Evolutionary conservation across 2,329 filamentous ascomycete species (phyloP).

Genomic region (Cladosporium austrohemisphaericum): DNA sequence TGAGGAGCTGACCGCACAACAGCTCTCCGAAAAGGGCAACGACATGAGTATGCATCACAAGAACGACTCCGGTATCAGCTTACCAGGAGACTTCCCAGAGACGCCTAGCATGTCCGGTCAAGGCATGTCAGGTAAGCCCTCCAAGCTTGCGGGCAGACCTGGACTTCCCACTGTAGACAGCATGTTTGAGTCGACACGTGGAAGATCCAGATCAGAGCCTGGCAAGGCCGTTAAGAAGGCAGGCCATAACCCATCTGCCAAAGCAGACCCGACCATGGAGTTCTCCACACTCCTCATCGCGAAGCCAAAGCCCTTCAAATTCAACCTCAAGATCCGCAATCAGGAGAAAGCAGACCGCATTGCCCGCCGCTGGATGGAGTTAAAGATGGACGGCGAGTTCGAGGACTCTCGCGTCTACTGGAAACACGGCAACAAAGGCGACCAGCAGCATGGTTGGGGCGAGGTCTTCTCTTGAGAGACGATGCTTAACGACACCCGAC

Average conservation of each 20-base stretch:
- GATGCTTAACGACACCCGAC: not conserved
- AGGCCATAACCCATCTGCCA: slow-evolving; percentile 1
- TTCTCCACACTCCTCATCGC: slow-evolving; percentile 45
- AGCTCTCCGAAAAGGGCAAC: not conserved
- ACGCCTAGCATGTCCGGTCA: not conserved
- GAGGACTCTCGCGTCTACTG: slow-evolving; percentile 37
- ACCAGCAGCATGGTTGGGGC: slow-evolving; percentile 25
- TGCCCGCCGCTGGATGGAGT: slow-evolving; percentile 34
- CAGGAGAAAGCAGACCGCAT: slow-evolving; percentile 32
- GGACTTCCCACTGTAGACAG: not conserved
- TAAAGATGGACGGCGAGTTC: slow-evolving; percentile 39
- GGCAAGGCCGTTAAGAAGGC: not conserved
- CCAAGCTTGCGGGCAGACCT: slow-evolving; percentile 1
- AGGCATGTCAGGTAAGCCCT: not conserved
- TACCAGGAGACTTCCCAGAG: slow-evolving; percentile 1
- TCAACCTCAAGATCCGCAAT: slow-evolving; percentile 37
- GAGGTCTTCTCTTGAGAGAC: slow-evolving; percentile 14
- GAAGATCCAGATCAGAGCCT: not conserved
- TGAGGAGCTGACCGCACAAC: slow-evolving; percentile 6
- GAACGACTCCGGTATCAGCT: slow-evolving; percentile 21
- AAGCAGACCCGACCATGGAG: slow-evolving; percentile 26
- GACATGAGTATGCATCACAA: not conserved
- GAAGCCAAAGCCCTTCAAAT: slow-evolving; percentile 45
- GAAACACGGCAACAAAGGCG: slow-evolving; percentile 28
- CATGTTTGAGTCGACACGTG: not conserved